A percentile compares a stretch with the other conserved stretches of the same genome.
Conservation (phyloP, 2,329 filamentous ascomycete genomes). For the Dactylellina drechsleri region DNA sequence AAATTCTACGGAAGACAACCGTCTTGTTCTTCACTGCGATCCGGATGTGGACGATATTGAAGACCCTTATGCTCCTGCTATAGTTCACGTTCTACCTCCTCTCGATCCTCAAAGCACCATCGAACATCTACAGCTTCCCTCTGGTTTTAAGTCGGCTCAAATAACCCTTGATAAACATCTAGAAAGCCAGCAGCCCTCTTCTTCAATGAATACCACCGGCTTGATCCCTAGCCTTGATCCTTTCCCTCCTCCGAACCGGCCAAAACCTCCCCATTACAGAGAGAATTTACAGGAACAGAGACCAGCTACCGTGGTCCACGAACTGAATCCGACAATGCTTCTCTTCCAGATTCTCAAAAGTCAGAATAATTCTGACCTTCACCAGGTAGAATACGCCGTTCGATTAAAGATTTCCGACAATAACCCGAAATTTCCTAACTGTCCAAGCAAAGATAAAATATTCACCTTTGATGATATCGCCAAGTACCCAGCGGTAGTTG, state of each 20-base stretch:
- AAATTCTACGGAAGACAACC: background rate
- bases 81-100: background rate
- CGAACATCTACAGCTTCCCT: background rate
- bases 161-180: background rate
- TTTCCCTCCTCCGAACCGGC: conserved; percentile 7
- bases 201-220: background rate
- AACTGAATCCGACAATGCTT: conserved; percentile 16
- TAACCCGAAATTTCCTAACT: conserved; percentile 19
- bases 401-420: conserved; percentile 28
- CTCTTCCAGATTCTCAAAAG: conserved; percentile 27
- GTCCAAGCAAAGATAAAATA: conserved; percentile 3
- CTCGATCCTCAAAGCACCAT: background rate
- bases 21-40: conserved; percentile 17
- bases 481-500: conserved; percentile 13
- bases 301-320: background rate
- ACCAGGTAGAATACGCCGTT: conserved; percentile 27
- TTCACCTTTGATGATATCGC: conserved; percentile 34
- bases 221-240: background rate
- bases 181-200: background rate
- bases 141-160: background rate
- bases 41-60: background rate
- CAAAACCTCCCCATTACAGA: conserved; percentile 7
- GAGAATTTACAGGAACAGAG: background rate
- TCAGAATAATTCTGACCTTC: conserved; percentile 15
- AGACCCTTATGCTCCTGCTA: conserved; percentile 7